These are phyloP conservation scores for Picocystis salinarum DNA, from an alignment of 139 green algal species.

Conservation along the genomic window DNA sequence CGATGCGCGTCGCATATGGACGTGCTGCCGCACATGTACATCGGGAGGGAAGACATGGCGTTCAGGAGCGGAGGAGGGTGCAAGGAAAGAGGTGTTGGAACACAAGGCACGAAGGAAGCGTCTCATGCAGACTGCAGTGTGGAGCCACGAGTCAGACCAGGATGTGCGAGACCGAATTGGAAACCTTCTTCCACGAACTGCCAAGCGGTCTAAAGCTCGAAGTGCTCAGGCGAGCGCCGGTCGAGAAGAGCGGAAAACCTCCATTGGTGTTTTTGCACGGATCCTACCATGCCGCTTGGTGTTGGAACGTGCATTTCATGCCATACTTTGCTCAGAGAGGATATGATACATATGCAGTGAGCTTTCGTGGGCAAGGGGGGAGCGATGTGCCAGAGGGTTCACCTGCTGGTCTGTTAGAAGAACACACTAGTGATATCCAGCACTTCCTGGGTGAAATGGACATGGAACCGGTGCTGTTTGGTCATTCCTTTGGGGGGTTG, in stretches of 20 bases:
- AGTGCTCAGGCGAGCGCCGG: background rate
- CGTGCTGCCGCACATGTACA: no score
- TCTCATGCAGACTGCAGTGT: no score
- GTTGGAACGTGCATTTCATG: conserved; percentile 64
- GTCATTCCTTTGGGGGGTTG: conserved; percentile 64
- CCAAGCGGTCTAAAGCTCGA: background rate
- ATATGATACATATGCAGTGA: conserved; percentile 46
- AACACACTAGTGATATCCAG: no score
- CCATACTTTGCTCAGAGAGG: conserved; percentile 42
- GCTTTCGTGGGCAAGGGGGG: conserved; percentile 40
- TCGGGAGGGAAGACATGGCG: no score
- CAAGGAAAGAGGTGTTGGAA: no score
- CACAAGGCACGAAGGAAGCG: no score
- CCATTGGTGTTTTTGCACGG: conserved; percentile 73
- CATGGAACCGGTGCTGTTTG: conserved; percentile 59
- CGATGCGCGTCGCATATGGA: no score
- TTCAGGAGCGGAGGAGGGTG: no score
- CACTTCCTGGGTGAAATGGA: no score
- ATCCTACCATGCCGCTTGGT: conserved; percentile 76
- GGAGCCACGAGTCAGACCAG: no score
- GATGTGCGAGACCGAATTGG: no score
- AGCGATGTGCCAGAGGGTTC: conserved; percentile 11
- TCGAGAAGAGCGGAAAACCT: background rate
- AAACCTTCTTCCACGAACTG: background rate
- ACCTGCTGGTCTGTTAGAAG: no score